A percentile compares a stretch with the other conserved stretches of the same genome.
Evolutionary conservation across 2,329 filamentous ascomycete species (phyloP).

Genomic region (Fusarium sp.): DNA sequence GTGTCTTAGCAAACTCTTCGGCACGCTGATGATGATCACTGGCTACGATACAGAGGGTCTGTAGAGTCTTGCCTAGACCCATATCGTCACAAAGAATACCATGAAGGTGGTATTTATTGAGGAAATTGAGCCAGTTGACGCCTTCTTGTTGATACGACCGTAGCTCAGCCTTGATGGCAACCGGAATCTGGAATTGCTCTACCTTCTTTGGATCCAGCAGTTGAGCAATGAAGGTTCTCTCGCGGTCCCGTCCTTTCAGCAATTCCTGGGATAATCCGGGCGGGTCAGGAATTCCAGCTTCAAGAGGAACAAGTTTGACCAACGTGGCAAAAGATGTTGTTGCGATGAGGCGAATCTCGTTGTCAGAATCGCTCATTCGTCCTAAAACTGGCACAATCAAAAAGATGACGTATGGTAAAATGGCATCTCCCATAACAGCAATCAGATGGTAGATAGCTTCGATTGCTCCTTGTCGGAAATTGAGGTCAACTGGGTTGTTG

Average conservation of each 20-base stretch:
- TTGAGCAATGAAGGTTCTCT: constrained; percentile 95
- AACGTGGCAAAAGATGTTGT: constrained; percentile 97
- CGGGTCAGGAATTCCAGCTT: constrained; percentile 96
- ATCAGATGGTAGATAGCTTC: constrained; percentile 98
- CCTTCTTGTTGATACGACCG: constrained; percentile 98
- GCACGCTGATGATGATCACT: constrained; percentile 95
- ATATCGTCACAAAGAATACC: constrained; percentile 99
- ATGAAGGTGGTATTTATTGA: constrained; percentile 97
- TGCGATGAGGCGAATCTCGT: constrained; percentile 91
- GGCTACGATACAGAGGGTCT: constrained; percentile 97
- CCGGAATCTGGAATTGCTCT: constrained; percentile 90
- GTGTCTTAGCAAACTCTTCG: constrained; percentile 87
- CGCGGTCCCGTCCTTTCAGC: constrained; percentile 88
- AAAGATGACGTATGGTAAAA: constrained; percentile 98
- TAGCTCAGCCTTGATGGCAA: constrained; percentile 95
- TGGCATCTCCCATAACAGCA: constrained; percentile 96
- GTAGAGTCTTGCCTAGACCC: constrained; percentile 96
- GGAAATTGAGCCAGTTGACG: constrained; percentile 97
- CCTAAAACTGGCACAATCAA: constrained; percentile 96
- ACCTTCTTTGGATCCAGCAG: constrained; percentile 97
- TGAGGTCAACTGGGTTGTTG: constrained; percentile 87
- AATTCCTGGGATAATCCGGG: constrained; percentile 90
- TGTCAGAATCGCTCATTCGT: constrained; percentile 98
- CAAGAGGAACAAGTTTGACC: constrained; percentile 95
- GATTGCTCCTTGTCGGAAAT: constrained; percentile 90